Conservation (phyloP, 2,329 filamentous ascomycete species). For the Coleophoma crateriformis region DNA sequence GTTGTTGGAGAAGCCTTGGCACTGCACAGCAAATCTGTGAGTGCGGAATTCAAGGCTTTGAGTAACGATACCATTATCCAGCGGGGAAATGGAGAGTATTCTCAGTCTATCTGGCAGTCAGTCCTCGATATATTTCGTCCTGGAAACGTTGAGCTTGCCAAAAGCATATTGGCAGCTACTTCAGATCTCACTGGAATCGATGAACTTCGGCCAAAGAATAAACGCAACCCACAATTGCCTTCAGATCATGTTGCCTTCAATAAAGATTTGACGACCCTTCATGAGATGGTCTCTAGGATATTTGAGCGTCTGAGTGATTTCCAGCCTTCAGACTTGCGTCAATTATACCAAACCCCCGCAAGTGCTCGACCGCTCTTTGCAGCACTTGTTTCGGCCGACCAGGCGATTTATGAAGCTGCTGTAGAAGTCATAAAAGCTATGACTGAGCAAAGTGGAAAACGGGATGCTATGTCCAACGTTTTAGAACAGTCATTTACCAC, state of each 20-base stretch:
- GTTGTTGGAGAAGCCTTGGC: slow-evolving; percentile 63
- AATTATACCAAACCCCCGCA: slow-evolving; percentile 61
- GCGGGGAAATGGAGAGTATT: slow-evolving; percentile 63
- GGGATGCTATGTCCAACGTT: slow-evolving; percentile 42
- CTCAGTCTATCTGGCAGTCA: slow-evolving; percentile 71
- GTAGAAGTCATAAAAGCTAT: slow-evolving; percentile 79
- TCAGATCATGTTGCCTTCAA: slow-evolving; percentile 72
- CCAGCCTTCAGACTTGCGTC: slow-evolving; percentile 58
- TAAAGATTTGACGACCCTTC: slow-evolving; percentile 56
- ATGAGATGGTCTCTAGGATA: slow-evolving; percentile 62
- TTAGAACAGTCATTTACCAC: slow-evolving; percentile 38
- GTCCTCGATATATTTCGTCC: slow-evolving; percentile 64
- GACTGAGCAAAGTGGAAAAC: slow-evolving; percentile 57
- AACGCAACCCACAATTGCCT: slow-evolving; percentile 31
- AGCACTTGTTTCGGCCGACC: slow-evolving; percentile 74
- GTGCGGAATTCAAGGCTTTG: slow-evolving; percentile 63
- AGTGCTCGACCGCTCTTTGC: slow-evolving; percentile 72
- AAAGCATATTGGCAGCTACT: slow-evolving; percentile 55
- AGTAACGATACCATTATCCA: slow-evolving; percentile 55
- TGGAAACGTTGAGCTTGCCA: slow-evolving; percentile 67
- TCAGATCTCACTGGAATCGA: slow-evolving; percentile 70
- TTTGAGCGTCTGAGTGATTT: slow-evolving; percentile 79
- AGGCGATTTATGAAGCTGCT: slow-evolving; percentile 72
- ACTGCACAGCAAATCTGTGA: slow-evolving; percentile 66
- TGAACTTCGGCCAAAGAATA: slow-evolving; percentile 43